These are phyloP conservation scores for Cystobasidium ongulense DNA, from an alignment of 768 basidiomycete genomes.

Conservation along the genomic window DNA sequence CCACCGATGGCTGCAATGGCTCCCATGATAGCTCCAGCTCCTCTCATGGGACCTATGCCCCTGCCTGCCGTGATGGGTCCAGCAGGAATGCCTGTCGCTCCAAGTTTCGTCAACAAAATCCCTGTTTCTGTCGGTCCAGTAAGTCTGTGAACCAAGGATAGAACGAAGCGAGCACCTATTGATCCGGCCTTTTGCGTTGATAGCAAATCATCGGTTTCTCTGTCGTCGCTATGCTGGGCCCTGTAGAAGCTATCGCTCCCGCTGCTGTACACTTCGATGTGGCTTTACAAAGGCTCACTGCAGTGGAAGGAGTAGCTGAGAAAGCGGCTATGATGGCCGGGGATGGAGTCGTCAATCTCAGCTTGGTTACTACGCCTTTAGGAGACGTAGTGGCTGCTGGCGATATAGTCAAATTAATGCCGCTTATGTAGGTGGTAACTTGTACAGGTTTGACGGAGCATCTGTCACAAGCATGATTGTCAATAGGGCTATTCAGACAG, in stretches of 20 bases:
- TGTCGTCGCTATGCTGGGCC: background rate
- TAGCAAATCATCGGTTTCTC: slow-evolving; percentile 13
- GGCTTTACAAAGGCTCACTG: slow-evolving; percentile 15
- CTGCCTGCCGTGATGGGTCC: background rate
- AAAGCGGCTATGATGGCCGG: slow-evolving; percentile 10
- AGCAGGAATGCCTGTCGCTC: background rate
- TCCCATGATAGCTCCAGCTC: background rate
- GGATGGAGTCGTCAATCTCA: slow-evolving; percentile 16
- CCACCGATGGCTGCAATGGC: background rate
- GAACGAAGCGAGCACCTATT: no score
- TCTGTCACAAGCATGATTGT: no score
- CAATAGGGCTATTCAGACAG: no score
- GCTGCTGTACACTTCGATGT: slow-evolving; percentile 3
- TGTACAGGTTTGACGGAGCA: no score
- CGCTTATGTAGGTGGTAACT: background rate
- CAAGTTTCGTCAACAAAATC: slow-evolving; percentile 29
- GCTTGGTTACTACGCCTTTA: background rate
- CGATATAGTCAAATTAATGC: background rate
- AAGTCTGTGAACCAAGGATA: no score
- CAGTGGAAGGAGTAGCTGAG: slow-evolving; percentile 13
- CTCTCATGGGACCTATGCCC: background rate
- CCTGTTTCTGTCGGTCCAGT: slow-evolving; percentile 23
- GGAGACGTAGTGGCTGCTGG: slow-evolving; percentile 11
- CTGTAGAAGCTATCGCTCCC: background rate
- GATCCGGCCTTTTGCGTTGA: background rate